Evolutionary conservation across 1,284 basidiomycete species (phyloP).

Genomic region (Fomitopsis betulina): DNA sequence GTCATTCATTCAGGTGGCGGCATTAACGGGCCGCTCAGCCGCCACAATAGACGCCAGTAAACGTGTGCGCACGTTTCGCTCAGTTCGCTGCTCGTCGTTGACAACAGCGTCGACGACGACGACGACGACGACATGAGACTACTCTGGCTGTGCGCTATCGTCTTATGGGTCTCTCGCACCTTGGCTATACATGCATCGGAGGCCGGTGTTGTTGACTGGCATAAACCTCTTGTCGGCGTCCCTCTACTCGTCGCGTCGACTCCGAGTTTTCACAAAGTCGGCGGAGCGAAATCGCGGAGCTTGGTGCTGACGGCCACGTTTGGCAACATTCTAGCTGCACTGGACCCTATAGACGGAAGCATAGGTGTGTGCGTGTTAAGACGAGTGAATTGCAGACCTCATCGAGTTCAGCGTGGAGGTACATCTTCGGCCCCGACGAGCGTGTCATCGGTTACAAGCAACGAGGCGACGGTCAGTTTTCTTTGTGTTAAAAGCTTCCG

Average conservation of each 20-base stretch:
- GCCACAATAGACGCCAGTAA: no score
- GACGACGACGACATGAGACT: neutral
- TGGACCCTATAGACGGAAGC: constrained; percentile 69
- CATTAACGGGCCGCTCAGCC: no score
- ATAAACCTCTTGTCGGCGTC: constrained; percentile 70
- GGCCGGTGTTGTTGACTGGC: constrained; percentile 85
- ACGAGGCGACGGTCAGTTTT: constrained; percentile 51
- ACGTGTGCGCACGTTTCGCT: no score
- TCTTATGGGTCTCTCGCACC: neutral
- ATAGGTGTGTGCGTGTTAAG: constrained; percentile 50
- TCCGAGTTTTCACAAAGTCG: constrained; percentile 51
- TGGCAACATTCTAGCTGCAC: constrained; percentile 75
- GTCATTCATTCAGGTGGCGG: no score
- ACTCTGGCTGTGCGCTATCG: neutral
- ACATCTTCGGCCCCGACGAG: constrained; percentile 65
- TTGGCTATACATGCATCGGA: constrained; percentile 57
- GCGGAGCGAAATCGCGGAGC: constrained; percentile 32
- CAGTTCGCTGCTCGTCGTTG: no score
- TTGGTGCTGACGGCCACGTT: constrained; percentile 68
- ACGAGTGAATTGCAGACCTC: constrained; percentile 5
- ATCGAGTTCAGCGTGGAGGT: constrained; percentile 69
- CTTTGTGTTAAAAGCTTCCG: neutral
- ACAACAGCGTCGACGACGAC: neutral
- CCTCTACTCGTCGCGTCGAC: constrained; percentile 52
- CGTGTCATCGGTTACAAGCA: constrained; percentile 66